Conservation (phyloP, 2,329 filamentous ascomycete species). For the Colletotrichum tofieldiae region DNA sequence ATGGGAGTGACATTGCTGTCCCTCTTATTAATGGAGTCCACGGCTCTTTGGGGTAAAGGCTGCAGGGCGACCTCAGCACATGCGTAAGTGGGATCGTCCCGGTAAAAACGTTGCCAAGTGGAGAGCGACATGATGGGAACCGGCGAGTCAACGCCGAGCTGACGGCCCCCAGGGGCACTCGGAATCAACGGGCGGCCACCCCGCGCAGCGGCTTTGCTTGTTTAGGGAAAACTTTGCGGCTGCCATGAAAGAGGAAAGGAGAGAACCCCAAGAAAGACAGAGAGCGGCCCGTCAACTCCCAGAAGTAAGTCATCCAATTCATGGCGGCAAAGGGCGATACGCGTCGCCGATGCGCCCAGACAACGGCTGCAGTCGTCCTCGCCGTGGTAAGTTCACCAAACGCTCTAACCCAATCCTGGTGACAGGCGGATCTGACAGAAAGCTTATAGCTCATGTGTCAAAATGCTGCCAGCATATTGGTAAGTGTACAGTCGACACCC, state of each 20-base stretch:
- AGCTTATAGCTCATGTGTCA: background rate
- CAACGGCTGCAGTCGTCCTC: background rate
- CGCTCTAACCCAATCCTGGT: background rate
- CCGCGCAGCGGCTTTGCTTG: background rate
- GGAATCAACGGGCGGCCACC: background rate
- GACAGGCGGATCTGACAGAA: background rate
- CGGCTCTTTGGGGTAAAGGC: background rate
- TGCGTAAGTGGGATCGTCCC: background rate
- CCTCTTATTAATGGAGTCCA: background rate
- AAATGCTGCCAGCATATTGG: constrained; percentile 10
- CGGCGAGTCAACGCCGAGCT: background rate
- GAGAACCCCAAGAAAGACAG: background rate
- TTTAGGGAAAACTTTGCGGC: no score
- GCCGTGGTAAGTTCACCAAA: background rate
- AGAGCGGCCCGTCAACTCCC: background rate
- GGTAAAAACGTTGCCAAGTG: background rate
- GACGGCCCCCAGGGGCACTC: background rate
- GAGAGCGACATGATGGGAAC: background rate
- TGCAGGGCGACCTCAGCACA: background rate
- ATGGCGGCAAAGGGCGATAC: background rate
- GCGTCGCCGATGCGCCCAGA: background rate
- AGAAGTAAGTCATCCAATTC: background rate
- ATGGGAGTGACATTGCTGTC: background rate
- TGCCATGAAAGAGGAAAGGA: background rate
- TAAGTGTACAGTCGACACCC: background rate